Evolutionary conservation across 2,329 filamentous ascomycete genomes (phyloP).

Genomic region (Colletotrichum filicis): DNA sequence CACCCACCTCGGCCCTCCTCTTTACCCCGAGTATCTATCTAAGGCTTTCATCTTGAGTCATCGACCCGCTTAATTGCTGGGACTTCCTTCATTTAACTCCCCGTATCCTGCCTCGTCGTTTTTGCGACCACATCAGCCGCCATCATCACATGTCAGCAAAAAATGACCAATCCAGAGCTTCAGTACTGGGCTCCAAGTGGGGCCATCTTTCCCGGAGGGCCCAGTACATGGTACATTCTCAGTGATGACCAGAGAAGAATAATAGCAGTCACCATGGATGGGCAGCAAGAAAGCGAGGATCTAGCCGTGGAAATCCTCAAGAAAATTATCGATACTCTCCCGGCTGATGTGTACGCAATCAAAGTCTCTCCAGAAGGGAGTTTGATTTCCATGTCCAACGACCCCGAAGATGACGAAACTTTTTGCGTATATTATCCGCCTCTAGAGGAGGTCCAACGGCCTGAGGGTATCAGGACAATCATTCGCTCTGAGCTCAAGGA

Average conservation of each 20-base stretch:
- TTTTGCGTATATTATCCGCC: background rate
- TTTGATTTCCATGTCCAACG: background rate
- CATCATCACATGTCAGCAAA: no score
- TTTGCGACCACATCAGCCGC: no score
- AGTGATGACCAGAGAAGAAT: conserved; percentile 44
- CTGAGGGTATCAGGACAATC: background rate
- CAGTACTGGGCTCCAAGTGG: background rate
- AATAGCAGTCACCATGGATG: conserved; percentile 44
- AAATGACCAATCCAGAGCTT: background rate
- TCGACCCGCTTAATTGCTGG: no score
- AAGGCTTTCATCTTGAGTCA: no score
- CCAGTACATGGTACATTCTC: conserved; percentile 42
- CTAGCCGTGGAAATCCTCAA: conserved; percentile 39
- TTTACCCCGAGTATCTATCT: no score
- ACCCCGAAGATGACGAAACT: background rate
- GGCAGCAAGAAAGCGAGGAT: conserved; percentile 39
- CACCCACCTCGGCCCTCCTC: no score
- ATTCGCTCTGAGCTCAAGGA: background rate
- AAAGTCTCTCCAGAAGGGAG: conserved; percentile 33
- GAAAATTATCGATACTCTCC: conserved; percentile 38
- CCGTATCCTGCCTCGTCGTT: no score
- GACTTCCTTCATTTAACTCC: no score
- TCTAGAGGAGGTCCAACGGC: background rate
- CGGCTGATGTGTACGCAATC: conserved; percentile 37
- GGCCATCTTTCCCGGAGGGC: conserved; percentile 25